Base-by-base conservation (phyloP, 805 yeast genomes). In the Torulaspora quercuum region DNA sequence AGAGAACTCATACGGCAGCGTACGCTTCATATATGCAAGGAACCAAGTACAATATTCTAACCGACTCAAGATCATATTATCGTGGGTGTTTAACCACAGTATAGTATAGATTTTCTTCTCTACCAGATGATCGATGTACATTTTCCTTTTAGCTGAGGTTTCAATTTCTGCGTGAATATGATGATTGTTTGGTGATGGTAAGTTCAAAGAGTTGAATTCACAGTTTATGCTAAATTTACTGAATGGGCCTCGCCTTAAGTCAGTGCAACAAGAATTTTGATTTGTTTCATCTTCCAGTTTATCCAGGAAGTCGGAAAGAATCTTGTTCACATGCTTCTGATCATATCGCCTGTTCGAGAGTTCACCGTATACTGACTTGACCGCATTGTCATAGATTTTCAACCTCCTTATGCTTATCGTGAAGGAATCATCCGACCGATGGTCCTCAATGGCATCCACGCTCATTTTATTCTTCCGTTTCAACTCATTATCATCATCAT, bases 371-470 rank as follows among this genome's bases (percentile, higher is more conserved):
- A 57, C 55, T 20, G 56, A 49, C 8, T 29, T 37, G 7, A 54
- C 40, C 2, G 46, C 51, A 28, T 57, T 57, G 20, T 59, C 49
- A 38, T 59, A 59, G 10, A 55, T 49, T 38, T 50, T 52, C 12
- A 57, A 49, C 23, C 63, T 42, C 32, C 64, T 48, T 6, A 55
- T 50, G 39, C 62, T 59, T 8, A 55, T 50, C 2, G 62, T 56
- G 33, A 51, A 57, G 3, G 43, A 43, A n/a, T 39, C 39, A 15
- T 29, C 27, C n/a, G n/a, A n/a, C n/a, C n/a, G n/a, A n/a, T n/a
- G n/a, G n/a, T n/a, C n/a, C n/a, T n/a, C n/a, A n/a, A n/a, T n/a
- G n/a, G n/a, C n/a, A n/a, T n/a, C n/a, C n/a, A n/a, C n/a, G n/a
- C n/a, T n/a, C n/a, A n/a, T n/a, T n/a, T n/a, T n/a, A n/a, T n/a